These are phyloP conservation scores for Bassia scoparia DNA, from an alignment of 148 eudicot genomes.

Conservation along the genomic window DNA sequence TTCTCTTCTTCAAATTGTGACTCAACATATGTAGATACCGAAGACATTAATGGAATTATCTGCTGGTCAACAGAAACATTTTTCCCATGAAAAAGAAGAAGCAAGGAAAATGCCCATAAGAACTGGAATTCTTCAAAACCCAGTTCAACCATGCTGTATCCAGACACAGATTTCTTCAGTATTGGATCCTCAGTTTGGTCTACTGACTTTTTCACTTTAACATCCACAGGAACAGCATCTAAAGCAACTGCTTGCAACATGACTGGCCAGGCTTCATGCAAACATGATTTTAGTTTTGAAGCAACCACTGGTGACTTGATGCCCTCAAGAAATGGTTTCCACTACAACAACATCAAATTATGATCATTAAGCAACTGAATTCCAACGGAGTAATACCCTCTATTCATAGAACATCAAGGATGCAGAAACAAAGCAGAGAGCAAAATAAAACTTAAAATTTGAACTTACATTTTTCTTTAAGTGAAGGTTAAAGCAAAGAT, in stretches of 20 bases:
- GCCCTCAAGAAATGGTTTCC: conserved; percentile 94
- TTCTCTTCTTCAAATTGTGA: conserved; percentile 43
- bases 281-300: conserved; percentile 60
- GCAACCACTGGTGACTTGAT: conserved; percentile 80
- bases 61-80: conserved; percentile 40
- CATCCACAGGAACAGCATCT: conserved; percentile 76
- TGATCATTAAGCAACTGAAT: conserved; percentile 1
- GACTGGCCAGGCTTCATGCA: conserved; percentile 92
- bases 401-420: background rate
- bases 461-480: conserved; percentile 64
- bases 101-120: conserved; percentile 77
- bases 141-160: conserved; percentile 86
- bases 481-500: conserved; percentile 58
- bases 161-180: conserved; percentile 54
- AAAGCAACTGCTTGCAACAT: conserved; percentile 85
- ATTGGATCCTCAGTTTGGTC: conserved; percentile 30
- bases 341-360: conserved; percentile 39
- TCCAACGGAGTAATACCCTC: background rate
- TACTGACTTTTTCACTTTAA: conserved; percentile 35
- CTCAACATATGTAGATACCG: conserved; percentile 47
- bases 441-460: background rate
- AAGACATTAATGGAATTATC: conserved; percentile 42
- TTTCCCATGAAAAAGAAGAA: conserved; percentile 81
- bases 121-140: conserved; percentile 66
- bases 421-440: conserved; percentile 5